A percentile compares a stretch with the other conserved stretches of the same genome.
phyloP scores from a whole-genome alignment of 495 filamentous ascomycete genomes.

The Monascus purpureus region DNA sequence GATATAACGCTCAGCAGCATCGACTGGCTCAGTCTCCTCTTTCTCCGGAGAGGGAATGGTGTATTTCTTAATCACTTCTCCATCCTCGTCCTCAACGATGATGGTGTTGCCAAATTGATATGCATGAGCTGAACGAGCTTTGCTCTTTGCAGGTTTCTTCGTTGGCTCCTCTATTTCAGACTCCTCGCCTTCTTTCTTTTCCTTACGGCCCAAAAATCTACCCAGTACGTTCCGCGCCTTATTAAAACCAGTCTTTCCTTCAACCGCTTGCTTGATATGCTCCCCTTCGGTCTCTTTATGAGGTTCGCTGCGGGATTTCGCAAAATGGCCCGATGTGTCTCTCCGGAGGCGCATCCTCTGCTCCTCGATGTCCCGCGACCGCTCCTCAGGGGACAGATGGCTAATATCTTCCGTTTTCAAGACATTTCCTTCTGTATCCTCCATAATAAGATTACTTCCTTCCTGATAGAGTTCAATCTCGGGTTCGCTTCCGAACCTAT shows the following conservation, averaged over 20 bases:
- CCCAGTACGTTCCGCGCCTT: constrained; percentile 23
- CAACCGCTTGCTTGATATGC: constrained; percentile 21
- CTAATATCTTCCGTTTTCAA: constrained; percentile 38
- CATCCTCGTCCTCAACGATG: constrained; percentile 95
- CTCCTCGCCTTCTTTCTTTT: constrained; percentile 8
- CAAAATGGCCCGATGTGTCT: constrained; percentile 32
- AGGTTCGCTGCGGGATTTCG: constrained; percentile 25
- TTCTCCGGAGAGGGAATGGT: constrained; percentile 50
- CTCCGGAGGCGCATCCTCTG: constrained; percentile 46
- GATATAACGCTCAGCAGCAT: constrained; percentile 17
- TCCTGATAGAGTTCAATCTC: constrained; percentile 63
- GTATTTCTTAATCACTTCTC: constrained; percentile 95
- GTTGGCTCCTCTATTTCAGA: constrained; percentile 4
- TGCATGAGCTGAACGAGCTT: constrained; percentile 58
- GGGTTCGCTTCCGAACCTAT: constrained; percentile 23
- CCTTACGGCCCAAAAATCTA: constrained; percentile 28
- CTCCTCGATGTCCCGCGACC: constrained; percentile 39
- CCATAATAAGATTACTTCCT: constrained; percentile 67
- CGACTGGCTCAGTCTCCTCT: constrained; percentile 13
- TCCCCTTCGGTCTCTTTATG: constrained; percentile 34
- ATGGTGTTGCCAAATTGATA: constrained; percentile 96
- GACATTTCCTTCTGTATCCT: constrained; percentile 83
- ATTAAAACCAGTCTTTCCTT: constrained; percentile 14
- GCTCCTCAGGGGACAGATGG: constrained; percentile 26
- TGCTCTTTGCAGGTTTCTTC: constrained; percentile 10